Evolutionary conservation across 257 asterid genomes (phyloP).

Genomic region (Solanum sejunctum): DNA sequence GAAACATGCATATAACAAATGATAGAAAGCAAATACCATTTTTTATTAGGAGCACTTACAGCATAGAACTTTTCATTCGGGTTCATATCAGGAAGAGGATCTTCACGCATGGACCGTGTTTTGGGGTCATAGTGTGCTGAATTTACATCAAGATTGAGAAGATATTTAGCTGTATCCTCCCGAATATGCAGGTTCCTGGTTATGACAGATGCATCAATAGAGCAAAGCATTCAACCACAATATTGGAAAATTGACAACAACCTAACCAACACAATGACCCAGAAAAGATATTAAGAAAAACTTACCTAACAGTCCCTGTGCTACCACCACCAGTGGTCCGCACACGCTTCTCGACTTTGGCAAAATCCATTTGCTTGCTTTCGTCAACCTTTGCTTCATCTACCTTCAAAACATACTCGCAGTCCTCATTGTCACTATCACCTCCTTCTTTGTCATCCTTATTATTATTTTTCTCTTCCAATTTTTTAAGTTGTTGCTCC

Average conservation of each 20-base stretch:
- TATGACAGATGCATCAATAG: background rate
- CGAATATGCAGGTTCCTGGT: constrained; percentile 86
- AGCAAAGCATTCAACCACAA: background rate
- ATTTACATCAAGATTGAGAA: constrained; percentile 85
- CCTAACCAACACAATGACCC: background rate
- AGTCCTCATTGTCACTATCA: constrained; percentile 80
- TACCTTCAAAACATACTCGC: constrained; percentile 57
- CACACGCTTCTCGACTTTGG: constrained; percentile 97
- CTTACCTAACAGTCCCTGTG: constrained; percentile 94
- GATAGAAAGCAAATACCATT: background rate
- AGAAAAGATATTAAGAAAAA: background rate
- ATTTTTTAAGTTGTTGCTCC: constrained; percentile 72
- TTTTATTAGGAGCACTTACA: constrained; percentile 28
- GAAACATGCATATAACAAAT: background rate
- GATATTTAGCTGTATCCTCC: constrained; percentile 94
- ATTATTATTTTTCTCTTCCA: constrained; percentile 79
- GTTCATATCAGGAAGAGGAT: constrained; percentile 94
- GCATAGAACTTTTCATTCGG: constrained; percentile 85
- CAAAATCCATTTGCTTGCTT: constrained; percentile 98
- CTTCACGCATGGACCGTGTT: constrained; percentile 98
- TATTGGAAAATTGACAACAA: background rate
- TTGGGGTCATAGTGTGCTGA: constrained; percentile 96
- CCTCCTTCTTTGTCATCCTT: constrained; percentile 40
- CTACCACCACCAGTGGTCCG: constrained; percentile 99
- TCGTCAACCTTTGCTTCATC: constrained; percentile 96